Evolutionary conservation across 495 filamentous ascomycete species (phyloP).

Genomic region (Cercophora samala): DNA sequence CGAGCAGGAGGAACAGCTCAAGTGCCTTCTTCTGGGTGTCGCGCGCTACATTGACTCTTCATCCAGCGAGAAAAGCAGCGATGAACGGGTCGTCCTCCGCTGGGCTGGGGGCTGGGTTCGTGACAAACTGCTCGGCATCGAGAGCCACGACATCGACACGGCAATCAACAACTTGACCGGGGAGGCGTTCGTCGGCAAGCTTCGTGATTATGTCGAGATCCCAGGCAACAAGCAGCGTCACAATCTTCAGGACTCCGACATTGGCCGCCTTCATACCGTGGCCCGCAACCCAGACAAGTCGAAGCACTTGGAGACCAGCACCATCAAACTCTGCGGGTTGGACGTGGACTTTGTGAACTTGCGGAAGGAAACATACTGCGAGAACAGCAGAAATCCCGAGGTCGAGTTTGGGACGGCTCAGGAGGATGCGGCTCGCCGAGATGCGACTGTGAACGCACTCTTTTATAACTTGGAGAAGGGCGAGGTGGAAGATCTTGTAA

Average conservation of each 20-base stretch:
- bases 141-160: constrained; percentile 89
- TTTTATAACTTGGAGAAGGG: constrained; percentile 88
- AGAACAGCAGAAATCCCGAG: constrained; percentile 81
- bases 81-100: constrained; percentile 62
- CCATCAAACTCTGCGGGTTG: constrained; percentile 76
- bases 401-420: constrained; percentile 91
- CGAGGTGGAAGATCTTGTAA: constrained; percentile 80
- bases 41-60: constrained; percentile 62
- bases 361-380: constrained; percentile 82
- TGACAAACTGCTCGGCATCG: constrained; percentile 82
- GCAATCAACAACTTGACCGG: constrained; percentile 96
- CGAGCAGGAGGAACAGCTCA: constrained; percentile 63
- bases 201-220: constrained; percentile 51
- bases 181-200: constrained; percentile 69
- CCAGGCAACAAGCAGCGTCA: constrained; percentile 41
- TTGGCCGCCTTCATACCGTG: constrained; percentile 69
- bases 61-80: constrained; percentile 17
- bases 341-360: constrained; percentile 95
- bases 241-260: constrained; percentile 50
- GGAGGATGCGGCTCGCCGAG: constrained; percentile 85
- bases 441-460: constrained; percentile 92
- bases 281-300: constrained; percentile 93
- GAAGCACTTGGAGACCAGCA: constrained; percentile 94
- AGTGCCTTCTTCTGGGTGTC: constrained; percentile 69
- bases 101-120: constrained; percentile 99